Evolutionary conservation across 345 rosid species (phyloP).

Genomic region (Microthlaspi erraticum): DNA sequence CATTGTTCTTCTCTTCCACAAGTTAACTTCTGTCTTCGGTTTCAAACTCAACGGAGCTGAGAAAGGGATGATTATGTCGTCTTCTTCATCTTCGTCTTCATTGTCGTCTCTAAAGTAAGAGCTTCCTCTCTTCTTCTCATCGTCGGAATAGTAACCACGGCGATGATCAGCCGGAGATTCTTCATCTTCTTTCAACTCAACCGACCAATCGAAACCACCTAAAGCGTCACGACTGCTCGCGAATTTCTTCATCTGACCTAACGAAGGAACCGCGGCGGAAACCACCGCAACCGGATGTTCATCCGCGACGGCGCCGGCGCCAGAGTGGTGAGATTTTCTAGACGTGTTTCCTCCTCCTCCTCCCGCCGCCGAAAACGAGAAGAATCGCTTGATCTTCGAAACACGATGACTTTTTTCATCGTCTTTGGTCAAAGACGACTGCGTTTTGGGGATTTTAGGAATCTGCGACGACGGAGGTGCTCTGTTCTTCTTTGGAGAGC

Average conservation of each 20-base stretch:
- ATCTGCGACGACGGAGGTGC: background rate
- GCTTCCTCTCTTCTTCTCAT: constrained; percentile 45
- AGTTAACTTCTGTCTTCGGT: constrained; percentile 73
- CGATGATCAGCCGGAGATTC: constrained; percentile 54
- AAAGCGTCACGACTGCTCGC: constrained; percentile 72
- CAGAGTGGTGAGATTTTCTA: constrained; percentile 40
- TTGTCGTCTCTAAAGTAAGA: constrained; percentile 31
- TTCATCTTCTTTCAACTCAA: constrained; percentile 51
- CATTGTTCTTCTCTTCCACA: constrained; percentile 93
- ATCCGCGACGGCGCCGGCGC: constrained; percentile 2
- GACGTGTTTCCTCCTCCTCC: constrained; percentile 1
- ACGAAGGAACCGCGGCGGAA: constrained; percentile 50
- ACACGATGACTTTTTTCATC: constrained; percentile 25
- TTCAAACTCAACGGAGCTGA: constrained; percentile 71
- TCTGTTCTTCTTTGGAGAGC: constrained; percentile 49
- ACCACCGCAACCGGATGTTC: constrained; percentile 38
- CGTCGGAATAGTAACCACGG: constrained; percentile 59
- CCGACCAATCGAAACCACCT: constrained; percentile 65
- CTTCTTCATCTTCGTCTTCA: constrained; percentile 38
- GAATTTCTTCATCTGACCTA: constrained; percentile 81
- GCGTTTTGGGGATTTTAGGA: constrained; percentile 30
- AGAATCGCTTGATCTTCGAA: constrained; percentile 55
- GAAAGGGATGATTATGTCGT: constrained; percentile 58
- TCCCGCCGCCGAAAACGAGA: constrained; percentile 37
- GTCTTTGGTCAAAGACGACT: constrained; percentile 33